Base-by-base conservation (phyloP, 148 eudicot genomes). In the Fallopia convolvulus region DNA sequence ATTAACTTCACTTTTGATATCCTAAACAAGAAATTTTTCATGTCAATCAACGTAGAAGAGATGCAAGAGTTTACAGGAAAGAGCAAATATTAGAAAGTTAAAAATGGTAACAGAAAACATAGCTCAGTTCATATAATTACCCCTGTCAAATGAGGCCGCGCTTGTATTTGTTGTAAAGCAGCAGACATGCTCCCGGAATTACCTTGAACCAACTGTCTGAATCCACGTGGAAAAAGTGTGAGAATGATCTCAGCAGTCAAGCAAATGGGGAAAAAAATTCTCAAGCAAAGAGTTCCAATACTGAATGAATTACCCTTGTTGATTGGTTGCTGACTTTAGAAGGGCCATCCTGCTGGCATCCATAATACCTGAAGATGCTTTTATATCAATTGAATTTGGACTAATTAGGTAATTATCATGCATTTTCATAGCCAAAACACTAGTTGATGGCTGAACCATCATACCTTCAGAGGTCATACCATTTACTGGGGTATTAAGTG, bases 301-400 rank as follows among this genome's bases (percentile, higher is more conserved):
- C 14, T 47, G 48, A 77, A 41, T 30, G 63, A 78, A 71, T 77
- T 85, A 95, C 99, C 93, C 90, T 82, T 92, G 99, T 80, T 87
- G 91, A 86, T 78, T 92, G 72, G 89, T 81, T 77, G 90, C 87
- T 72, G 97, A 85, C 82, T 92, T 95, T 50, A 92, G 90, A 75
- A 92, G 90, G 76, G 99, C 97, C 88, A 94, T 89, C 84, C 97
- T 87, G 83, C 85, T 94, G 79, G 89, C 87, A 86, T 93, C 98
- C 81, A 91, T 84, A 46, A 93, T 81, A 76, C 88, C 94, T 81
- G 93, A 74, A 83, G 90, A 89, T 26, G 82, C 81, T 74, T 88
- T 90, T 55, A 85, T 84, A 75, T 88, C 85, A 82, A 87, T 80
- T 74, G 87, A 84, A 79, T 84, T 79, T 77, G 97, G 86, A 56